These are phyloP conservation scores for Cryphonectria naterciae DNA, from an alignment of 2,329 filamentous ascomycete species.

Conservation along the genomic window DNA sequence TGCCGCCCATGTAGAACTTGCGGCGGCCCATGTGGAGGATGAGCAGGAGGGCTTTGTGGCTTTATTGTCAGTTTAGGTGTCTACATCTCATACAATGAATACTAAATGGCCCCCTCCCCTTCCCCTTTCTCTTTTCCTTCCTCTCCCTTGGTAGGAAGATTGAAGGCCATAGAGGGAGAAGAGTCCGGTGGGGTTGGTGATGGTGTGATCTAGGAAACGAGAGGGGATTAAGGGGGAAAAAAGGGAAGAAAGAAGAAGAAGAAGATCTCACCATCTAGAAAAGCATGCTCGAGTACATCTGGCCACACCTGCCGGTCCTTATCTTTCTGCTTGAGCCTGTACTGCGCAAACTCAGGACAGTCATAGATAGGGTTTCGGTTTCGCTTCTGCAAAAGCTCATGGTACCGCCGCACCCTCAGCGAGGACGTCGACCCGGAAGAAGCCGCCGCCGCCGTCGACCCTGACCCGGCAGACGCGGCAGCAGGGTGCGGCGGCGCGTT, in stretches of 20 bases:
- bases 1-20: constrained; percentile 67
- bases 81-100: background rate
- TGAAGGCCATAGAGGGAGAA: background rate
- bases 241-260: background rate
- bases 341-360: constrained; percentile 66
- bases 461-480: background rate
- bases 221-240: background rate
- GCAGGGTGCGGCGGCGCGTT: constrained; percentile 38
- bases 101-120: background rate
- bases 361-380: constrained; percentile 63
- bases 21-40: constrained; percentile 69
- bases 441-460: constrained; percentile 5
- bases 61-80: background rate
- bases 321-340: constrained; percentile 66
- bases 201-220: background rate
- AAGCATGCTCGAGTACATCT: constrained; percentile 66
- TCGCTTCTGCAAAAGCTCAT: constrained; percentile 36
- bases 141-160: background rate
- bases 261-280: constrained; percentile 63
- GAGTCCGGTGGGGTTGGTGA: background rate
- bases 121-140: background rate
- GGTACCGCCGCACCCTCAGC: constrained; percentile 39
- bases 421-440: constrained; percentile 11
- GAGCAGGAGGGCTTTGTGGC: constrained; percentile 58
- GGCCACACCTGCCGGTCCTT: constrained; percentile 67